Evolutionary conservation across 2,329 filamentous ascomycete species (phyloP), one percentile per base, ranked within the genome.

Genomic region (Trichothecium sympodiale): DNA sequence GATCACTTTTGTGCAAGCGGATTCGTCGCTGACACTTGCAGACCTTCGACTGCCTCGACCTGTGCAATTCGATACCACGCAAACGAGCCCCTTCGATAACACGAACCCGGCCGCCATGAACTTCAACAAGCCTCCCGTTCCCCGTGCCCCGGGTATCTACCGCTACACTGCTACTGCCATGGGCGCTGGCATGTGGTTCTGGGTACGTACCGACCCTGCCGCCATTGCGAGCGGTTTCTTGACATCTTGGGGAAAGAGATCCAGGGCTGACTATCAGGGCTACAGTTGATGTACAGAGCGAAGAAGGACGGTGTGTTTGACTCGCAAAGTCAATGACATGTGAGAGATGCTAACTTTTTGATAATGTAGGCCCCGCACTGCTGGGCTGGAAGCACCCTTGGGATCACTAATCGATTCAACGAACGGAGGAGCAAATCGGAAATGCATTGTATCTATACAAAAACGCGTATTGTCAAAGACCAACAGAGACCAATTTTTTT

Each of bases 111-210:
- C 20, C 20, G 10, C 56, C 55, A 28, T 57, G 56, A 25, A 25
- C 20, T 25, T 25, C 20, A 25, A 25, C 12, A 61, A 56, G 45
- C 59, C 60, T 35, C 61, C 61, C 2, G 52, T 61, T 48, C 65
- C 69, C 44, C 67, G 69, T 46, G 69, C 71, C 42, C 63, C 65
- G 28, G 59, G 60, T 34, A 55, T 94, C 46, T 94, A 96, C 69
- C 77, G 85, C 56, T 82, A 89, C 60, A 74, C 80, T 39, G 89
- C 84, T 32, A 95, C 86, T 31, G 84, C 80, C 42, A 71, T 98
- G 43, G 84, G 87, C 48, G 91, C 91, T 37, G 84, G 83, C 65
- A 98, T 96, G 91, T 98, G 91, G 91, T 96, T 98, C 66, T 98
- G 91, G 61, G 88, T 96, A 75, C 55, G 82, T 68, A 38, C 20